phyloP scores from a whole-genome alignment of 164 flowering plant species.

The Macadamia integrifolia region DNA sequence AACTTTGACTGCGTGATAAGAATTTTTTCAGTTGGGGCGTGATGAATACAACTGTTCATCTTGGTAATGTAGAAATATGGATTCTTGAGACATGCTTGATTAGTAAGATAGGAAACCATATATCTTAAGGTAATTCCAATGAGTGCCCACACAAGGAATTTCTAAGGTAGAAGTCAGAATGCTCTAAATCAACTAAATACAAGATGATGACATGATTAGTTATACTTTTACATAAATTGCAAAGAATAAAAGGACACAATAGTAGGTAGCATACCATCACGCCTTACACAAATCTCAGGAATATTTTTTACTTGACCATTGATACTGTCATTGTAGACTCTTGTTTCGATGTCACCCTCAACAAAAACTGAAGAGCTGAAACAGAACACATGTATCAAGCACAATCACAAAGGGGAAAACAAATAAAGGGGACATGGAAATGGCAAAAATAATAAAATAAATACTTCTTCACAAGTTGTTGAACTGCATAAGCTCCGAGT shows the following conservation, averaged over 20 bases:
- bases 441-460: not conserved
- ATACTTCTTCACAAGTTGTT: slow-evolving; percentile 75
- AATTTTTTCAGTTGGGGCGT: not conserved
- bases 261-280: slow-evolving; percentile 56
- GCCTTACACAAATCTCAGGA: slow-evolving; percentile 89
- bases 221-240: not conserved
- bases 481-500: slow-evolving; percentile 82
- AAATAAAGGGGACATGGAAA: not conserved
- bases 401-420: not conserved
- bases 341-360: slow-evolving; percentile 92
- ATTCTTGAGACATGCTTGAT: not conserved
- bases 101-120: not conserved
- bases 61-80: not conserved
- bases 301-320: slow-evolving; percentile 71
- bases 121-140: too few species aligned
- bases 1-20: not conserved
- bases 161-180: not conserved
- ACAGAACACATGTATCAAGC: slow-evolving; percentile 3
- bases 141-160: not conserved
- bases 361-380: slow-evolving; percentile 90
- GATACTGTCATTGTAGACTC: slow-evolving; percentile 90
- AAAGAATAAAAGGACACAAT: not conserved
- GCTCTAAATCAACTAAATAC: not conserved
- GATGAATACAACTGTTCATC: not conserved
- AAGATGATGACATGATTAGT: not conserved